Percentiles rank a stretch among this genome's conserved stretches.
These are phyloP conservation scores for Rhizopogon salebrosus DNA, from an alignment of 768 basidiomycete species.

Conservation along the genomic window DNA sequence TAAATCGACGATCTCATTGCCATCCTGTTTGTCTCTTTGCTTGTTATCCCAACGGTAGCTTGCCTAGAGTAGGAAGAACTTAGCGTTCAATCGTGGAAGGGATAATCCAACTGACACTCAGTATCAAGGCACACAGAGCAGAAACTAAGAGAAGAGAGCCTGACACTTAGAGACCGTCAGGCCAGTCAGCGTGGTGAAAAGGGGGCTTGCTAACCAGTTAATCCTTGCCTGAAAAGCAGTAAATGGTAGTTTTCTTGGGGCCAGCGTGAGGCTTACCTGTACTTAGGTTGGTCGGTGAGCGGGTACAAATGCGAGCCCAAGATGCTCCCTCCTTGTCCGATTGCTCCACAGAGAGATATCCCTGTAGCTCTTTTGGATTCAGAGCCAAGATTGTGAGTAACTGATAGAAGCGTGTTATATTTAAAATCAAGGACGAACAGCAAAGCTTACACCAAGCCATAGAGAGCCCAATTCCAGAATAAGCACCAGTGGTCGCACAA, in stretches of 20 bases:
- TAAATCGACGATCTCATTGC: constrained; percentile 32
- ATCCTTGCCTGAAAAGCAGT: background rate
- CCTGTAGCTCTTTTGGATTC: constrained; percentile 67
- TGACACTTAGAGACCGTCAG: background rate
- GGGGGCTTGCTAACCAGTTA: background rate
- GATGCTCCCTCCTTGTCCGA: constrained; percentile 65
- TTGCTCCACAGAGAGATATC: constrained; percentile 65
- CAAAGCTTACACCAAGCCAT: constrained; percentile 67
- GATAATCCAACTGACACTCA: constrained; percentile 44
- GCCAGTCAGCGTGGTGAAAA: background rate
- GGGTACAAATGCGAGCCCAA: constrained; percentile 63
- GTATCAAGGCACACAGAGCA: constrained; percentile 44
- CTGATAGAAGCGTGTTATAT: constrained; percentile 22
- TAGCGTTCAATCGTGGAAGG: background rate
- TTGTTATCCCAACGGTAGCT: constrained; percentile 62
- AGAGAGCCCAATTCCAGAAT: constrained; percentile 59
- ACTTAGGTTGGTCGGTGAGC: constrained; percentile 48
- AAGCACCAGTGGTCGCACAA: constrained; percentile 64
- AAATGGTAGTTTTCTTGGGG: background rate
- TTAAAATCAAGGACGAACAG: constrained; percentile 5
- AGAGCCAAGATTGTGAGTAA: constrained; percentile 61
- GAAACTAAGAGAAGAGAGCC: constrained; percentile 47
- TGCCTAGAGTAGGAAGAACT: constrained; percentile 40
- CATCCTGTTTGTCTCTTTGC: constrained; percentile 45
- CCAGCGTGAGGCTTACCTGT: constrained; percentile 41